Evolutionary conservation across 495 filamentous ascomycete species (phyloP).

Genomic region (Haplographium delicatum): DNA sequence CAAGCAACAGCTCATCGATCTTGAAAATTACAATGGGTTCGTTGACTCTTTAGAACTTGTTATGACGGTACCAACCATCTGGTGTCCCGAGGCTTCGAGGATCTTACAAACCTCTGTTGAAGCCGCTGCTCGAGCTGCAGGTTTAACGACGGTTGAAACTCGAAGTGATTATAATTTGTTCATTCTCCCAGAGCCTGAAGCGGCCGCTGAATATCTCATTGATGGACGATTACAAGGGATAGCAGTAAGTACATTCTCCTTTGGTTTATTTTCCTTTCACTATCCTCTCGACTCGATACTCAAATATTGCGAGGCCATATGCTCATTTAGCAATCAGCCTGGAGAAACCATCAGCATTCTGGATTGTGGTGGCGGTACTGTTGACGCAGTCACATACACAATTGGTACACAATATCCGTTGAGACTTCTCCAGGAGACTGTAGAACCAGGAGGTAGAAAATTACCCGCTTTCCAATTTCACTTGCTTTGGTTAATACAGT

Average conservation of each 20-base stretch:
- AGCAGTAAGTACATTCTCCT: too few relatives aligned
- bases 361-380: slow-evolving; percentile 37
- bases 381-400: slow-evolving; percentile 35
- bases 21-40: neutral
- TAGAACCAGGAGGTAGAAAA: neutral
- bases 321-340: too few relatives aligned
- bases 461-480: neutral
- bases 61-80: slow-evolving; percentile 5
- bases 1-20: neutral
- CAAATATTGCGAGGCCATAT: too few relatives aligned
- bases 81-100: neutral
- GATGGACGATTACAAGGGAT: too few relatives aligned
- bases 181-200: slow-evolving; percentile 31
- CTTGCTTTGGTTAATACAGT: neutral
- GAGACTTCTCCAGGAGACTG: slow-evolving; percentile 11
- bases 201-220: slow-evolving; percentile 28
- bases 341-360: slow-evolving; percentile 22
- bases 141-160: slow-evolving; percentile 21
- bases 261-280: too few relatives aligned
- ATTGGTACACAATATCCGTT: slow-evolving; percentile 27
- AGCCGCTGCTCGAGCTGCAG: slow-evolving; percentile 13
- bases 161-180: slow-evolving; percentile 24
- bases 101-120: neutral
- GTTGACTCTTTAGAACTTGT: slow-evolving; percentile 3
- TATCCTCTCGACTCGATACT: too few relatives aligned